Conservation (phyloP, 2,329 filamentous ascomycete species). For the Mollisia scopiformis region DNA sequence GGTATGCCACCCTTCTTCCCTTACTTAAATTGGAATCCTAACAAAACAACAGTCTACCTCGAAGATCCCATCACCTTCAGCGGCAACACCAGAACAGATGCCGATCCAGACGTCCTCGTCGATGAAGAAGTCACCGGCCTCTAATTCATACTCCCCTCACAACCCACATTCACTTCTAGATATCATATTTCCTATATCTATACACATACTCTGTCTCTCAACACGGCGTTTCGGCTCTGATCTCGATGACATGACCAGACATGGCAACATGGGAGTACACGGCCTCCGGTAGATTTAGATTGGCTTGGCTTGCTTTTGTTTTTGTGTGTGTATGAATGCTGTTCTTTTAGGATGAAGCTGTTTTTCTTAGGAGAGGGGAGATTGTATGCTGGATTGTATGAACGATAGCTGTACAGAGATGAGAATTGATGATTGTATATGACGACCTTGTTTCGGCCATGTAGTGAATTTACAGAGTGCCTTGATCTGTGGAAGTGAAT, state of each 20-base stretch:
- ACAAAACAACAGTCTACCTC: constrained; percentile 21
- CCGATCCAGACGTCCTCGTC: constrained; percentile 20
- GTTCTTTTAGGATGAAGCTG: background rate
- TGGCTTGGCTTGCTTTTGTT: background rate
- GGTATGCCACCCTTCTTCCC: constrained; percentile 55
- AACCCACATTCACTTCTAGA: too few species aligned
- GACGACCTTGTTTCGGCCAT: too few species aligned
- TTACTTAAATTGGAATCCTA: background rate
- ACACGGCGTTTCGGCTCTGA: background rate
- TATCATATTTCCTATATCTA: background rate
- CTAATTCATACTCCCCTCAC: background rate
- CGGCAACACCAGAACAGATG: background rate
- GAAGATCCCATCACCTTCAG: constrained; percentile 10
- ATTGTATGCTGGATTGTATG: background rate
- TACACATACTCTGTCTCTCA: background rate
- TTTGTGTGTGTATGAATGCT: background rate
- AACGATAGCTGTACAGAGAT: background rate
- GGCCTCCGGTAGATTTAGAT: background rate
- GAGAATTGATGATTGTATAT: background rate
- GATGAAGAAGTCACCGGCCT: constrained; percentile 25
- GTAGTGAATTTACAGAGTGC: too few species aligned
- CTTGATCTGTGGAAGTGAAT: background rate
- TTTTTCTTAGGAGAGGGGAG: background rate
- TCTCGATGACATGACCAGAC: background rate
- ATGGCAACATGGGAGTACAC: background rate